phyloP scores from a whole-genome alignment of 169 alveolate genomes.

The Plasmodium vinckei region DNA sequence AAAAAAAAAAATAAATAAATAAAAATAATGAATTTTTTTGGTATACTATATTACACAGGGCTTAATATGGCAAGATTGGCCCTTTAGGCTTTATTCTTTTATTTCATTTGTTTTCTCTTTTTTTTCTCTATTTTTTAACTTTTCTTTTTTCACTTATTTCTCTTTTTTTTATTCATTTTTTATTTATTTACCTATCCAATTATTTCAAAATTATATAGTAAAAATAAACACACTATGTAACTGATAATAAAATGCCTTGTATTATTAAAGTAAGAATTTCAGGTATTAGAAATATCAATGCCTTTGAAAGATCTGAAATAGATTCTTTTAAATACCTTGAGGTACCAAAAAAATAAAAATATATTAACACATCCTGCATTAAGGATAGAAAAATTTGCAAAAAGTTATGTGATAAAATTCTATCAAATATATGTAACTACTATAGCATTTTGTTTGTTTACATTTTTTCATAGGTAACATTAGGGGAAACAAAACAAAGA shows the following conservation, averaged over 20 bases:
- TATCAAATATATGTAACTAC: no score
- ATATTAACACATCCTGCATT: no score
- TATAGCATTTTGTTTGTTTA: no score
- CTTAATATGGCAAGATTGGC: background rate
- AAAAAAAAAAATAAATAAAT: no score
- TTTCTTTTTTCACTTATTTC: background rate
- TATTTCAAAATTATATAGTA: background rate
- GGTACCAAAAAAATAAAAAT: background rate
- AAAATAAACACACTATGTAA: background rate
- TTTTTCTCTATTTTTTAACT: background rate
- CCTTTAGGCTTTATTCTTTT: background rate
- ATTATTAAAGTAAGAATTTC: slow-evolving; percentile 69
- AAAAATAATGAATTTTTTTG: no score
- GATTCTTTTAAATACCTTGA: slow-evolving; percentile 70
- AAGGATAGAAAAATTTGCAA: no score
- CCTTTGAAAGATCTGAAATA: slow-evolving; percentile 69
- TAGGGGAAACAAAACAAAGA: slow-evolving; percentile 76
- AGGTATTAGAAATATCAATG: slow-evolving; percentile 59
- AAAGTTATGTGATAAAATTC: no score
- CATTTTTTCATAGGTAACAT: slow-evolving; percentile 38
- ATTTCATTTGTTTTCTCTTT: background rate
- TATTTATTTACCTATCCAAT: background rate
- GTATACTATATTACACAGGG: no score
- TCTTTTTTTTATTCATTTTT: background rate
- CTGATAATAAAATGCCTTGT: slow-evolving; percentile 55